Evolutionary conservation across 2,329 filamentous ascomycete genomes (phyloP).

Genomic region (Sarocladium brachiariae): DNA sequence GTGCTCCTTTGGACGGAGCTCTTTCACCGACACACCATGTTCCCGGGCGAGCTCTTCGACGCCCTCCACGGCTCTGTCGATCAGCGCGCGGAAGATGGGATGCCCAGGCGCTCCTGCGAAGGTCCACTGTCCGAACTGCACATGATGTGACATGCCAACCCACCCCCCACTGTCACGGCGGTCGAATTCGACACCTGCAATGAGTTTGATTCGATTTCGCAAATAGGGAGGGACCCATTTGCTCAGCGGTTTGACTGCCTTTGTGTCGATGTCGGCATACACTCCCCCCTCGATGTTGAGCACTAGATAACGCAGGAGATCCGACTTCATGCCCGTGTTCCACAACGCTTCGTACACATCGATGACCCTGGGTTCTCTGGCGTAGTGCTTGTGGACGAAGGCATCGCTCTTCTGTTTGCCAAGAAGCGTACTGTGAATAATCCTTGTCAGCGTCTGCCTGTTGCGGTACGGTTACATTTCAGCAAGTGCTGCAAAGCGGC

Average conservation of each 20-base stretch:
- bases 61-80: constrained; percentile 16
- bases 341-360: constrained; percentile 1
- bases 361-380: constrained; percentile 14
- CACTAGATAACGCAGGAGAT: constrained; percentile 21
- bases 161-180: constrained; percentile 17
- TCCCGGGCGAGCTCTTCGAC: constrained; percentile 14
- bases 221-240: constrained; percentile 17
- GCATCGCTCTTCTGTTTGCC: constrained; percentile 17
- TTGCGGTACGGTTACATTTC: too few species aligned
- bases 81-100: constrained; percentile 22
- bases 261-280: constrained; percentile 35
- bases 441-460: background rate
- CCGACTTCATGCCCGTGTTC: constrained; percentile 22
- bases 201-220: constrained; percentile 16
- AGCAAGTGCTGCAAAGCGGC: too few species aligned
- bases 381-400: constrained; percentile 18
- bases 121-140: constrained; percentile 29
- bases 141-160: constrained; percentile 20
- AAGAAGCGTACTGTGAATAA: constrained; percentile 17
- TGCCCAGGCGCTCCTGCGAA: constrained; percentile 25
- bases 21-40: background rate
- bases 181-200: constrained; percentile 26
- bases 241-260: constrained; percentile 44
- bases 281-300: constrained; percentile 24
- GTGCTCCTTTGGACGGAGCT: constrained; percentile 16